Percentiles rank a stretch among this genome's conserved stretches.
Evolutionary conservation across 495 filamentous ascomycete species (phyloP).

Genomic region (Neurospora sp.): DNA sequence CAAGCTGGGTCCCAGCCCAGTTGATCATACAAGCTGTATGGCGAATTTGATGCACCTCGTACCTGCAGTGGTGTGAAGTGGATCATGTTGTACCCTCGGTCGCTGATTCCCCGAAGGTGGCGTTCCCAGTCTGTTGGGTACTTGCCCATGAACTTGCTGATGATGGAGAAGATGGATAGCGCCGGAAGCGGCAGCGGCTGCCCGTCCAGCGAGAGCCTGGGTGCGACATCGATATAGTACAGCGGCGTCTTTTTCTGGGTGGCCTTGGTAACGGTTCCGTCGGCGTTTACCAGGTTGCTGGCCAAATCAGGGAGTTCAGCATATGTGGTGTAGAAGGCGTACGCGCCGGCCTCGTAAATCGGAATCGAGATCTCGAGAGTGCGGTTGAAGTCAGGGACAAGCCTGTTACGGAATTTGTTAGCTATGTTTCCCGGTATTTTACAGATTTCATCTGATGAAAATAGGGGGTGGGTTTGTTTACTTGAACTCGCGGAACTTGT

Average conservation of each 20-base stretch:
- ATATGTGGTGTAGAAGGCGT: conserved; percentile 92
- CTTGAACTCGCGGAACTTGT: conserved; percentile 78
- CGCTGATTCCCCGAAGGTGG: conserved; percentile 75
- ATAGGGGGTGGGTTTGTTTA: conserved; percentile 24
- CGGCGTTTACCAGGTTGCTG: conserved; percentile 36
- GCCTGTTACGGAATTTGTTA: conserved; percentile 36
- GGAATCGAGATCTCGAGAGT: conserved; percentile 81
- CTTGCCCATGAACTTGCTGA: conserved; percentile 96
- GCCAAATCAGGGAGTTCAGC: conserved; percentile 74
- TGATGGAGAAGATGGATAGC: conserved; percentile 83
- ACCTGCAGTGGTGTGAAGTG: conserved; percentile 94
- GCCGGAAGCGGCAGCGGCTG: conserved; percentile 68
- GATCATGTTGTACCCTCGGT: conserved; percentile 94
- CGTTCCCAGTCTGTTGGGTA: conserved; percentile 82
- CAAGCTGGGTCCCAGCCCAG: conserved; percentile 68
- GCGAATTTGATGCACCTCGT: conserved; percentile 84
- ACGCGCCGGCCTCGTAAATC: conserved; percentile 75
- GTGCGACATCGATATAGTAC: conserved; percentile 90
- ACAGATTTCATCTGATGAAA: neutral
- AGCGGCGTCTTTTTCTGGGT: conserved; percentile 55
- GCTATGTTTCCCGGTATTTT: neutral
- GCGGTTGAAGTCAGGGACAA: conserved; percentile 86
- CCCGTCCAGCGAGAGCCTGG: conserved; percentile 62
- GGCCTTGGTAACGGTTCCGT: conserved; percentile 10
- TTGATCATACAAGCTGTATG: conserved; percentile 94